Evolutionary conservation across 2,329 filamentous ascomycete genomes (phyloP), one percentile per base, ranked within the genome.

Genomic region (Sporothrix euskadiensis): DNA sequence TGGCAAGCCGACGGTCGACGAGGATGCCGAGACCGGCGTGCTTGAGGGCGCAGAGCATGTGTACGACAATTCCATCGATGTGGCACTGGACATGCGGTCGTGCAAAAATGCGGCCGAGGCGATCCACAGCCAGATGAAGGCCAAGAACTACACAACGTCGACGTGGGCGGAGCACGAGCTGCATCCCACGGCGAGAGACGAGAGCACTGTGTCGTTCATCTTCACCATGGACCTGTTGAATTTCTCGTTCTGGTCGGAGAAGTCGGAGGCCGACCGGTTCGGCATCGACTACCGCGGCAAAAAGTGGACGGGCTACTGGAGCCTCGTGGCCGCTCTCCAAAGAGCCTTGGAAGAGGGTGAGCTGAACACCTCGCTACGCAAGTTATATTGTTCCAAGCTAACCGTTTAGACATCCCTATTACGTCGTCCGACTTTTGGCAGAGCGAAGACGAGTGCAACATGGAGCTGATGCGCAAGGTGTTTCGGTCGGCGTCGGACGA

Each of bases 151-250:
- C 82, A 96, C 93, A 4, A 94, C 93, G 0, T 88, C 92, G 75
- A 92, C 90, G 9, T 99, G 96, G 96, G 89, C 92, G 16, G 88
- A 92, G 78, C 94, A 98, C 81, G 92, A 96, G 80, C 85, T 99
- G 54, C 96, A 99, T 79, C 96, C 96, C 1, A 92, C 94, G 80
- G 79, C 88, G 57, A 94, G 94, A 7, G 91, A 97, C 79, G 92
- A 93, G 79, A 87, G 83, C 69, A 94, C 94, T 0, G 89, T 97
- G 30, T 91, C 93, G 76, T 98, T 99, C 80, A 95, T 99, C 78
- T 98, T 99, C 81, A 94, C 93, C 26, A 97, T 99, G 94, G 96
- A 99, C 80, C 82, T 99, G 39, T 84, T 99, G 69, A 99, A 99
- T 80, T 99, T 98, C 80, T 97, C 91, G 30, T 99, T 99, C 81